Base-by-base conservation (phyloP, 805 yeast genomes). In the Monosporozyma servazzii region DNA sequence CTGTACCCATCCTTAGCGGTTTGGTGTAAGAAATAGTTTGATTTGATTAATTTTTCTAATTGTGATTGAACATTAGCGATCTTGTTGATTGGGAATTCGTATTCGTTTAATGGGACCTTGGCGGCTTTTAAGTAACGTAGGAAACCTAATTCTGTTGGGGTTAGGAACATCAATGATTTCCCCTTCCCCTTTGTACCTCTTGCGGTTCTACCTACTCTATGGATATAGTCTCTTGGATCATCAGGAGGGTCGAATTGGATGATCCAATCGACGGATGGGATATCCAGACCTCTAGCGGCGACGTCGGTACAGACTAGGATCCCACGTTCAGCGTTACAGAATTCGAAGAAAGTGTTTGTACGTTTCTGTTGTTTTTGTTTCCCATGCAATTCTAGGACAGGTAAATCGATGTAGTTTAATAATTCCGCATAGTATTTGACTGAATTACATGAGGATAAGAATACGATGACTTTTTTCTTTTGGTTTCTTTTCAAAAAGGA, bases 191-290 rank as follows among this genome's bases (percentile, higher is more conserved):
- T 66, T 11, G 85, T 80, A 57, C 95, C 96, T 75, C 99, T 84
- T 37, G 99, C 99, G 27, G 99, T 93, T 76, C 99, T 84, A 58
- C 99, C 99, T 37, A 93, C 99, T 71, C 99, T 82, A 74, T 93
- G 99, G 60, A 93, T 93, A 69, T 93, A 93, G 72, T 93, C 98
- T 73, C 98, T 83, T 71, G 99, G 99, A 73, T 93, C 99, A 84
- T 93, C 99, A 68, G 99, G 99, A 51, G 99, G 99, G 70, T 93
- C 99, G 65, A 88, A 93, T 75, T 93, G 99, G 58, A 93, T 86
- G 64, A 93, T 93, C 99, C 99, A 93, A 74, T 95, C 99, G 51
- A 93, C 99, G 29, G 95, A 84, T 50, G 99, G 99, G 60, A 93
- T 93, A 75, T 93, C 99, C 58, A 93, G 80, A 23, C 99, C 99